Conservation (phyloP, 495 filamentous ascomycete species). For the Tuber microsphaerosporum region DNA sequence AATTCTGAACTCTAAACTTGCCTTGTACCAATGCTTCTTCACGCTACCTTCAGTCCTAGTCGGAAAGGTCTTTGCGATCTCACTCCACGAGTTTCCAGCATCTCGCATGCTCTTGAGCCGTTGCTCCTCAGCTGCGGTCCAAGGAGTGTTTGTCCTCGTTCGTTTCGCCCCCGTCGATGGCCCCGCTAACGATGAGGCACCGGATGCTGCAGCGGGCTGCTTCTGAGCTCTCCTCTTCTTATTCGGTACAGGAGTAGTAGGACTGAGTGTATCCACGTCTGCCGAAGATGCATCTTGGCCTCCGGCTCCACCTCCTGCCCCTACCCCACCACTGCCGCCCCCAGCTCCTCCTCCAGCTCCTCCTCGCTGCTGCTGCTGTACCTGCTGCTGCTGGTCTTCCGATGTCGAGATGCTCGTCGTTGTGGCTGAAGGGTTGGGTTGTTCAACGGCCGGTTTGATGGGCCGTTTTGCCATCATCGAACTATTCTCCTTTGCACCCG, state of each 20-base stretch:
- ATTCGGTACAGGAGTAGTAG: conserved; percentile 31
- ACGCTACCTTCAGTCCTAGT: conserved; percentile 90
- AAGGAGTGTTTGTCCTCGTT: conserved; percentile 92
- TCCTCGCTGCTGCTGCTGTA: conserved; percentile 11
- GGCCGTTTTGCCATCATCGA: conserved; percentile 41
- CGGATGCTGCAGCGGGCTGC: conserved; percentile 26
- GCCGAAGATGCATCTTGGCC: background rate
- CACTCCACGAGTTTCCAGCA: conserved; percentile 86
- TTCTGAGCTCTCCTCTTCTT: conserved; percentile 36
- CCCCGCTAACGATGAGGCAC: conserved; percentile 23
- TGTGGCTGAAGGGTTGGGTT: conserved; percentile 39
- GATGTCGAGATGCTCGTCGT: conserved; percentile 10
- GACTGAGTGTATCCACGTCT: conserved; percentile 34
- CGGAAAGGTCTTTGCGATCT: conserved; percentile 97
- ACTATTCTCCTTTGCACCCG: conserved; percentile 29
- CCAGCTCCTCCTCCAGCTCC: background rate
- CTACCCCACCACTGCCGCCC: background rate
- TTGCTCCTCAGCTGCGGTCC: conserved; percentile 92
- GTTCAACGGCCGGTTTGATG: conserved; percentile 41
- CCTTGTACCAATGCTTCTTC: conserved; percentile 99
- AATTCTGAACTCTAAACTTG: conserved; percentile 44
- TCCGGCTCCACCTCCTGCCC: conserved; percentile 3
- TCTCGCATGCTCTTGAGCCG: conserved; percentile 88
- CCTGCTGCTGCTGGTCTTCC: conserved; percentile 35
- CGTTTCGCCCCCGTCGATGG: conserved; percentile 55